Base-by-base conservation (phyloP, 1,284 basidiomycete species). In the Moesziomyces sp. region DNA sequence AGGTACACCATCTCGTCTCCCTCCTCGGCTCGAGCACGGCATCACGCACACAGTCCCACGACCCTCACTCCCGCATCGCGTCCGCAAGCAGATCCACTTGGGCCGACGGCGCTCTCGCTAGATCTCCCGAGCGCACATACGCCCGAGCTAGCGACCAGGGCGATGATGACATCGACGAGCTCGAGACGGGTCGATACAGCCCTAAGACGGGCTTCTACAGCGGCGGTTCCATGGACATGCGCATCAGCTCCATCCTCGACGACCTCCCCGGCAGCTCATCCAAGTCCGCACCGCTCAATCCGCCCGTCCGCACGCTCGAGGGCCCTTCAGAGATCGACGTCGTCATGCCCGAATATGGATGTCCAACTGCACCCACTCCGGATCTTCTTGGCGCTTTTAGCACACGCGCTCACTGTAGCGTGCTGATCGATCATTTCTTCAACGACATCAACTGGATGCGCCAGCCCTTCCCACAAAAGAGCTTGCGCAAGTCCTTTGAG, bases 371-470 rank as follows among this genome's bases (percentile, higher is more conserved):
- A n/a, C 58, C 67, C 26, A 68, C 71, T 4, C 62, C 71, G 5
- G 55, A 71, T 50, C 60, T 81, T 3, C 52, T 77, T 8, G 57
- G 74, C 2, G 68, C 73, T 3, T 63, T 81, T 42, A 77, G 66
- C 48, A 58, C 61, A 9, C 65, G 67, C 9, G 63, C 65, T 2
- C 60, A 76, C 18, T 72, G 67, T 57, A 66, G 59, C 19, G 48
- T 57, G 7, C 68, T 82, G 18, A 53, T 79, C 42, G 70, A 77
- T 45, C 79, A 80, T 28, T 82, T 67, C 49, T 80, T 76, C 59
- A 52, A 71, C 43, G 65, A 78, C 52, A 70, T 79, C 66, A 82
- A 80, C 49, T 82, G 80, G 80, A 62, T 82, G 44, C 74, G 80
- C n/a, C 78, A 78, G 50, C 76, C 75, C 3, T 42, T 78, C 18